Evolutionary conservation across 2,329 filamentous ascomycete species (phyloP).

Genomic region (Rhynchosporium agropyri): DNA sequence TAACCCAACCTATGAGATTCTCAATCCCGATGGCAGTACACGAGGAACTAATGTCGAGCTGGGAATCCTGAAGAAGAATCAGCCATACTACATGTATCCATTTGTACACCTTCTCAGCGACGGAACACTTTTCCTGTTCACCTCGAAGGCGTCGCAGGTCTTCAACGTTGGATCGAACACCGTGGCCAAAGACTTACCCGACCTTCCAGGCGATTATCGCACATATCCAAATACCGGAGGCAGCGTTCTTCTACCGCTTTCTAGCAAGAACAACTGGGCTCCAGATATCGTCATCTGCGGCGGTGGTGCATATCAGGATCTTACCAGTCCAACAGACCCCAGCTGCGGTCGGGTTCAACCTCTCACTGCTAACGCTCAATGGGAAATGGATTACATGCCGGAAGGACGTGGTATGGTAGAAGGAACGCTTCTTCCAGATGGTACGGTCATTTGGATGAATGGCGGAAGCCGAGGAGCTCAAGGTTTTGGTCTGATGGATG

Average conservation of each 20-base stretch:
- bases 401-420: slow-evolving; percentile 62
- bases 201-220: slow-evolving; percentile 58
- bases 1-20: slow-evolving; percentile 64
- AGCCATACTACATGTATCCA: slow-evolving; percentile 67
- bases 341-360: slow-evolving; percentile 60
- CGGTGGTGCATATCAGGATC: slow-evolving; percentile 61
- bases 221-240: slow-evolving; percentile 64
- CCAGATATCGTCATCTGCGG: slow-evolving; percentile 61
- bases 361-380: slow-evolving; percentile 50
- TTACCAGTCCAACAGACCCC: slow-evolving; percentile 59
- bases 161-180: slow-evolving; percentile 53
- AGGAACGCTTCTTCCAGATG: slow-evolving; percentile 60
- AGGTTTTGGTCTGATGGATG: slow-evolving; percentile 59
- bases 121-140: slow-evolving; percentile 59
- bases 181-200: slow-evolving; percentile 51
- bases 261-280: slow-evolving; percentile 54
- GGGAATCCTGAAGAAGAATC: slow-evolving; percentile 57
- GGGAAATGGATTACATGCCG: slow-evolving; percentile 62
- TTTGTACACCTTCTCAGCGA: slow-evolving; percentile 61
- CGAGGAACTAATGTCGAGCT: slow-evolving; percentile 52
- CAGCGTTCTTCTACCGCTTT: slow-evolving; percentile 57
- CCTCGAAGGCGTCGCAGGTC: slow-evolving; percentile 57
- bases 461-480: slow-evolving; percentile 60
- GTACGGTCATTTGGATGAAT: slow-evolving; percentile 61
- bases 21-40: slow-evolving; percentile 52